These are phyloP conservation scores for Hylodesmum podocarpum DNA, from an alignment of 306 rosid genomes.

Conservation along the genomic window DNA sequence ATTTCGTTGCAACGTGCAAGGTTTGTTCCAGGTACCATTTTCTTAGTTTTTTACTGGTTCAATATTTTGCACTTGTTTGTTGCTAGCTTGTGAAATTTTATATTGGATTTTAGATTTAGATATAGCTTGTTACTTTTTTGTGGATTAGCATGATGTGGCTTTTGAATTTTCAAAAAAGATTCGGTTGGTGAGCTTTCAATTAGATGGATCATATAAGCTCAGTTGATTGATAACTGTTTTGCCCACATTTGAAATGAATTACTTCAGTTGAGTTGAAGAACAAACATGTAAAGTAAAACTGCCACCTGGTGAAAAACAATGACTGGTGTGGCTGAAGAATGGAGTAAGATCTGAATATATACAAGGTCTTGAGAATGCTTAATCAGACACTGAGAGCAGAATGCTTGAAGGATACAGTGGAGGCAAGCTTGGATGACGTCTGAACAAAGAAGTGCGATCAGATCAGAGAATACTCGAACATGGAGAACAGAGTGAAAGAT, in stretches of 20 bases:
- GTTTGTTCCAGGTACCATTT: constrained; percentile 95
- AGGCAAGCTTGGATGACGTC: neutral
- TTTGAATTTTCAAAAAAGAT: neutral
- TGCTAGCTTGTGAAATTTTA: constrained; percentile 9
- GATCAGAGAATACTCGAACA: neutral
- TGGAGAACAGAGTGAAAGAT: neutral
- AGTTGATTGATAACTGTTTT: neutral
- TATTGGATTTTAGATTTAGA: neutral
- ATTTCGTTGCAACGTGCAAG: constrained; percentile 92
- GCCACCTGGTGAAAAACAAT: too few species aligned
- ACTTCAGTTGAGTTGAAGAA: neutral
- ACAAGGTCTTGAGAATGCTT: too few species aligned
- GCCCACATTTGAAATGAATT: constrained; percentile 3
- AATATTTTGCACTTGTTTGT: neutral
- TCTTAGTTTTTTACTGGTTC: neutral
- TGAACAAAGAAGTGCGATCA: neutral
- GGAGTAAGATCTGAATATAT: neutral
- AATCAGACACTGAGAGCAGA: neutral
- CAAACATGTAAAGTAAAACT: neutral
- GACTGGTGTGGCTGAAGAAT: neutral
- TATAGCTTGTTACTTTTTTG: neutral
- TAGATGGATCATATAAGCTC: neutral
- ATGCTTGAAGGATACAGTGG: neutral
- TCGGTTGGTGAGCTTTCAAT: neutral
- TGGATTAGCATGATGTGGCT: neutral